Evolutionary conservation across 352 stramenopile genomes (phyloP), one percentile per base, ranked within the genome.

Genomic region (Phytophthora sojae): DNA sequence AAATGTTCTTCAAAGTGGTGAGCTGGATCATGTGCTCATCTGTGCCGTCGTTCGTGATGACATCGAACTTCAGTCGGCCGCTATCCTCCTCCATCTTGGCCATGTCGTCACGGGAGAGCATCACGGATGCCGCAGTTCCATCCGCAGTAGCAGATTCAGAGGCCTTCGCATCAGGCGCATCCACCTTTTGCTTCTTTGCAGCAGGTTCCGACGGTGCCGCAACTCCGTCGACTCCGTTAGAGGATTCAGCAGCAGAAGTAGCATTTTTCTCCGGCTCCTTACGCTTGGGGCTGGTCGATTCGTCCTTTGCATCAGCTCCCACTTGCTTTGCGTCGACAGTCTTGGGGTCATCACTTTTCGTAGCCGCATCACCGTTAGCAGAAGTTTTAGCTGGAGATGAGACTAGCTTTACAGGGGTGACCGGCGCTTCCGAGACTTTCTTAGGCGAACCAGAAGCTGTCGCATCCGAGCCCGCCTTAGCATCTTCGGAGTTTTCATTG

Each of bases 1-100:
- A 99, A 15, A 99, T 98, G 61, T 99, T 99, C 82, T 99, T 99
- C 23, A 99, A 79, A 5, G 92, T 97, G 47, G 98, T 97, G 25
- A 99, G 86, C 78, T 97, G 90, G 7, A 98, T 81, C 76, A 97
- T 85, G 73, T 97, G 90, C 53, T 98, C 84, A 4, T 91, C 73
- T 6, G 71, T 77, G 15, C 92, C 93, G 69, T 98, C 93, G 69
- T 98, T 98, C 21, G 81, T 96, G 68, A 98, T 95, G 37, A 97
- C 89, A 25, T 91, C 81, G 61, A 96, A 96, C 63, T 92, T 93
- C 49, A 96, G 75, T 17, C 87, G 54, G 1, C 89, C 89, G 11
- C 68, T 86, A 59, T 95, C 86, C 66, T 96, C 89, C 58, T 96
- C 89, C 67, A 93, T 89, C 71, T 94, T 95, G 17, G 89, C 89